A percentile compares a stretch with the other conserved stretches of the same genome.
Evolutionary conservation across 2,329 filamentous ascomycete genomes (phyloP).

Genomic region (Alternaria conjuncta): DNA sequence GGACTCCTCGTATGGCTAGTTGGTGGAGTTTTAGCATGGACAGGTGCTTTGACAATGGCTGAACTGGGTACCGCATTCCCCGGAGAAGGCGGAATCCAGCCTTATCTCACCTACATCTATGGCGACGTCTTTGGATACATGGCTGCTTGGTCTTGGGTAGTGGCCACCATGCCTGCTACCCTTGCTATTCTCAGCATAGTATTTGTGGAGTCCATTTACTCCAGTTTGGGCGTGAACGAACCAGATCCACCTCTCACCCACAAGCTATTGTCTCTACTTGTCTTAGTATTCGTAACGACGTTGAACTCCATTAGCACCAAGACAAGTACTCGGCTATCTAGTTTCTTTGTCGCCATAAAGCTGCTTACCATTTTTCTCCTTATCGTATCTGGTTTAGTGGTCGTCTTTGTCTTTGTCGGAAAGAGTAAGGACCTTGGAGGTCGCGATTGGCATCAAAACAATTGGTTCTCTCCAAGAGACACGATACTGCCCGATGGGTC

Average conservation of each 20-base stretch:
- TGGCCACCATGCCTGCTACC: conserved; percentile 70
- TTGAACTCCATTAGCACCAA: conserved; percentile 55
- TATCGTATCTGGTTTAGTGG: conserved; percentile 45
- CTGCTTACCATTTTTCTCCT: conserved; percentile 43
- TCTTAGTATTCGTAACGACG: conserved; percentile 48
- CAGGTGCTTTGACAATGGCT: conserved; percentile 66
- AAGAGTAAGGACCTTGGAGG: conserved; percentile 41
- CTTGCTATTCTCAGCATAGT: conserved; percentile 69
- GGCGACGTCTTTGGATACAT: conserved; percentile 67
- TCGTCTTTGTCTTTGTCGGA: conserved; percentile 37
- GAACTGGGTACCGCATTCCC: conserved; percentile 70
- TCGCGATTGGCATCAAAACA: conserved; percentile 41
- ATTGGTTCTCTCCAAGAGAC: conserved; percentile 42
- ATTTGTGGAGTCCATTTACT: conserved; percentile 57
- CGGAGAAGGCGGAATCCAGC: conserved; percentile 69
- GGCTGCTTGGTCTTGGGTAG: conserved; percentile 70
- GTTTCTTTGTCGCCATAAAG: conserved; percentile 49
- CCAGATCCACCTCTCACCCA: conserved; percentile 54
- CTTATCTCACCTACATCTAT: conserved; percentile 67
- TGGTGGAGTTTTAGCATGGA: conserved; percentile 68
- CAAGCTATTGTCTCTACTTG: conserved; percentile 50
- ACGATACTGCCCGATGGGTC: conserved; percentile 37
- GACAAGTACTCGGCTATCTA: conserved; percentile 48
- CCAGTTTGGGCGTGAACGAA: conserved; percentile 64
- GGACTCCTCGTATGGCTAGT: conserved; percentile 67